These are phyloP conservation scores for Suillus fuscotomentosus DNA, from an alignment of 768 basidiomycete species.

Conservation along the genomic window DNA sequence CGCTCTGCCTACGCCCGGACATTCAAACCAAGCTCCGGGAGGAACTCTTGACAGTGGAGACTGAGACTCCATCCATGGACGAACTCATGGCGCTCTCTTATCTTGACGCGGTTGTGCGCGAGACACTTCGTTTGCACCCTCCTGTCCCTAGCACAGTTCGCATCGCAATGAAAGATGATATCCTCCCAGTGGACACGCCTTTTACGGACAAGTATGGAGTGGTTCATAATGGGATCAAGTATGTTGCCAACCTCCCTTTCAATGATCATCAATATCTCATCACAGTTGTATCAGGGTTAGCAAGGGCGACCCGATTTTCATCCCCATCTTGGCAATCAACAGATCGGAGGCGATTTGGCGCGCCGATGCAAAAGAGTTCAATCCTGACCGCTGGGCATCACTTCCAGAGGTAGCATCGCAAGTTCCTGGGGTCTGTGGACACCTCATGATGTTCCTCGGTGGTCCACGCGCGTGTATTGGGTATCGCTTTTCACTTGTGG, in stretches of 20 bases:
- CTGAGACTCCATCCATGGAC: constrained; percentile 67
- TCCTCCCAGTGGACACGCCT: constrained; percentile 48
- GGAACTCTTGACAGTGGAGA: constrained; percentile 51
- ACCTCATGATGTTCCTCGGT: constrained; percentile 60
- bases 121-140: constrained; percentile 55
- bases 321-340: constrained; percentile 57
- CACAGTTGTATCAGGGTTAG: constrained; percentile 26
- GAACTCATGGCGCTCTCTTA: constrained; percentile 64
- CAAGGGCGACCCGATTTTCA: constrained; percentile 45
- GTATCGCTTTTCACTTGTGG: constrained; percentile 60
- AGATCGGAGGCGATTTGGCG: constrained; percentile 58
- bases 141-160: constrained; percentile 46
- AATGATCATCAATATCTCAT: not conserved
- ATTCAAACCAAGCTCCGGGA: constrained; percentile 56
- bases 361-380: constrained; percentile 60
- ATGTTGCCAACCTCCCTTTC: not conserved
- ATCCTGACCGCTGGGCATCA: constrained; percentile 61
- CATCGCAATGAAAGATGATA: constrained; percentile 49
- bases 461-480: constrained; percentile 69
- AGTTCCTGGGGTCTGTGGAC: constrained; percentile 61
- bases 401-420: constrained; percentile 40
- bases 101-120: constrained; percentile 64
- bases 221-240: constrained; percentile 40
- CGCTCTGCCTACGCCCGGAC: constrained; percentile 45
- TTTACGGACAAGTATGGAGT: constrained; percentile 43